Base-by-base conservation (phyloP, 257 asterid species). In the Oldenlandia corymbosa region DNA sequence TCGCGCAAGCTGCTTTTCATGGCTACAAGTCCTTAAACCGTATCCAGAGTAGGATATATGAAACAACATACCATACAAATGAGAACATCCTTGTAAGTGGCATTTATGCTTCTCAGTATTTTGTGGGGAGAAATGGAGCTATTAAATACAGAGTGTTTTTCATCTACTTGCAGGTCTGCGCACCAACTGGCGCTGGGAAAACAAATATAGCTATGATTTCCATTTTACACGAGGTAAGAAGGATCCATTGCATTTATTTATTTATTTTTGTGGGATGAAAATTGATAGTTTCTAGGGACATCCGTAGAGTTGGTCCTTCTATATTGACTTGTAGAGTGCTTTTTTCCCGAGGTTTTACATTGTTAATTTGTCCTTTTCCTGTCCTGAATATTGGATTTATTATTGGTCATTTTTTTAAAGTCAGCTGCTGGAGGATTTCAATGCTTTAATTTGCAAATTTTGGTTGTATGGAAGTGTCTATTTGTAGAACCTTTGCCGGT, bases 161-260 rank as follows among this genome's bases (percentile, higher is more conserved):
- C 23, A 64, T 78, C 70, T 65, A 37, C 60, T 72, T 71, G 65
- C 76, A 92, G 97, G 99, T 92, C 66, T 92, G 99, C 80, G 99
- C 99, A 24, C 99, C 99, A 54, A 92, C 99, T 60, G 99, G 97
- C 56, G 99, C 99, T 73, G 99, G 99, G 42, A 92, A 92, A 78
- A 92, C 99, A 61, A 92, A 92, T 68, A 92, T 92, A 67, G 99
- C 99, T 41, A 89, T 92, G 99, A 81, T 92, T 65, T 68, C 99
- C 71, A 72, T 92, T 75, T 81, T 92, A 55, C 97, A 89, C 10
- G 99, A 92, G 95, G 99, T 89, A 67, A 74, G 66, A 36, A 58
- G 17, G 32, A 49, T 60, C 49, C 18, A 52, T 36, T 27, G 58
- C 46, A 37, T 13, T 50, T 60, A 14, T 45, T 36, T 41, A 45